Conservation (phyloP, 495 filamentous ascomycete genomes). For the Talaromyces proteolyticus region DNA sequence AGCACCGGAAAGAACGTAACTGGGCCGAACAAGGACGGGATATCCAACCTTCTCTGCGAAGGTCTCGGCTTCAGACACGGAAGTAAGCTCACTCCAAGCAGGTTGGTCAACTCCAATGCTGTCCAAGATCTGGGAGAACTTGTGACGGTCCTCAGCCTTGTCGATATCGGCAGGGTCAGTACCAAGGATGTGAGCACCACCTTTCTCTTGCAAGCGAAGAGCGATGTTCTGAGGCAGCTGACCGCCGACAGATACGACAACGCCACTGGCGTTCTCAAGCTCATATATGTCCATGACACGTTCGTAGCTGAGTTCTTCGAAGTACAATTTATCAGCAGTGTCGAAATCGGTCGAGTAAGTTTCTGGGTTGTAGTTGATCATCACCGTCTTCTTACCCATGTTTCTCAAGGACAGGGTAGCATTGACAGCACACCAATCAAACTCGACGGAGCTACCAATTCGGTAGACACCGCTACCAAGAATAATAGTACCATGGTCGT, state of each 20-base stretch:
- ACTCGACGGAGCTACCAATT: constrained; percentile 96
- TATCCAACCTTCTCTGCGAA: constrained; percentile 85
- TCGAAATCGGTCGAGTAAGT: constrained; percentile 90
- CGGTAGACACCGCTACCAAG: constrained; percentile 93
- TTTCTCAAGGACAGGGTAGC: constrained; percentile 76
- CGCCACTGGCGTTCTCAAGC: constrained; percentile 77
- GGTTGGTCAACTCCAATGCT: constrained; percentile 95
- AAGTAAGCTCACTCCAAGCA: constrained; percentile 94
- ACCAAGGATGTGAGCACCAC: constrained; percentile 82
- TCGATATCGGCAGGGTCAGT: constrained; percentile 93
- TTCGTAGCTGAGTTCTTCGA: constrained; percentile 96
- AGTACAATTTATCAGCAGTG: constrained; percentile 91
- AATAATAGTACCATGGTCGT: constrained; percentile 87
- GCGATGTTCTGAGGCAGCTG: constrained; percentile 98
- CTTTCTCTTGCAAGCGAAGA: constrained; percentile 86
- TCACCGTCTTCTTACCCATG: constrained; percentile 96
- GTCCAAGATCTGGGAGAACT: constrained; percentile 96
- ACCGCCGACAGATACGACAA: constrained; percentile 92
- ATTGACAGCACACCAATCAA: constrained; percentile 98
- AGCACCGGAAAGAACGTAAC: constrained; percentile 92
- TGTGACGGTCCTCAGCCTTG: constrained; percentile 93
- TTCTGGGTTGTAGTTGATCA: constrained; percentile 97
- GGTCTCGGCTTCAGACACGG: constrained; percentile 74
- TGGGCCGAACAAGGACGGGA: constrained; percentile 88
- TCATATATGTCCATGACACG: constrained; percentile 99